Percentiles rank a stretch among this genome's conserved stretches.
These are phyloP conservation scores for Allium sativum DNA, from an alignment of 106 monocot species.

Conservation along the genomic window DNA sequence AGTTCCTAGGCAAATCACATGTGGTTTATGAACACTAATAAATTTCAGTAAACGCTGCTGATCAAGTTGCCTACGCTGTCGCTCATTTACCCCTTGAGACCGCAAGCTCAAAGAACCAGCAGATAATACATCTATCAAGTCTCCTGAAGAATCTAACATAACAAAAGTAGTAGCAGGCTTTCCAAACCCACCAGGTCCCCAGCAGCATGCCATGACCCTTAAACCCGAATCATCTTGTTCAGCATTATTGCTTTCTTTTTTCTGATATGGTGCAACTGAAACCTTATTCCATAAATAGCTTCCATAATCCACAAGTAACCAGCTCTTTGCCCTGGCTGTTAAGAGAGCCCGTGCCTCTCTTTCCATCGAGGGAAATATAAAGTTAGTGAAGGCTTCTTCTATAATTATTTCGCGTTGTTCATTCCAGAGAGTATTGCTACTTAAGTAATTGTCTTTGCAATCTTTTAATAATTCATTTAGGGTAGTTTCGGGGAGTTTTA, in stretches of 20 bases:
- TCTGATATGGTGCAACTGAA: constrained; percentile 73
- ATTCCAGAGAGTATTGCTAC: constrained; percentile 79
- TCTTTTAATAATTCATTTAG: constrained; percentile 53
- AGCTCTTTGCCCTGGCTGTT: constrained; percentile 69
- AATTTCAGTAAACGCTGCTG: constrained; percentile 73
- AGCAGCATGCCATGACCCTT: constrained; percentile 87
- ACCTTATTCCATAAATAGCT: constrained; percentile 79
- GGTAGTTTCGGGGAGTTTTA: constrained; percentile 56
- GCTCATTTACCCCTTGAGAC: constrained; percentile 74
- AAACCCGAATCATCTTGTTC: constrained; percentile 51
- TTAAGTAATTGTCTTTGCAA: constrained; percentile 64
- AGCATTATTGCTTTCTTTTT: constrained; percentile 31
- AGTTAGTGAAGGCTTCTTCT: constrained; percentile 64
- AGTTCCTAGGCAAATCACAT: constrained; percentile 80
- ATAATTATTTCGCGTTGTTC: constrained; percentile 78
- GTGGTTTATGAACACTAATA: constrained; percentile 81
- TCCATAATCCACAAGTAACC: constrained; percentile 82
- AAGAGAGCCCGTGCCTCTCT: constrained; percentile 77
- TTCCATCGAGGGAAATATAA: constrained; percentile 84
- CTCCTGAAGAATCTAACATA: constrained; percentile 88
- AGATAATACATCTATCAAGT: constrained; percentile 85
- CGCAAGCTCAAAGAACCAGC: constrained; percentile 71
- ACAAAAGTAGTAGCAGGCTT: constrained; percentile 95
- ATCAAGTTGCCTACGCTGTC: constrained; percentile 81
- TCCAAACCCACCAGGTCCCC: constrained; percentile 94